Base-by-base conservation (phyloP, 2,329 filamentous ascomycete species). In the Trichoderma pleuroti region DNA sequence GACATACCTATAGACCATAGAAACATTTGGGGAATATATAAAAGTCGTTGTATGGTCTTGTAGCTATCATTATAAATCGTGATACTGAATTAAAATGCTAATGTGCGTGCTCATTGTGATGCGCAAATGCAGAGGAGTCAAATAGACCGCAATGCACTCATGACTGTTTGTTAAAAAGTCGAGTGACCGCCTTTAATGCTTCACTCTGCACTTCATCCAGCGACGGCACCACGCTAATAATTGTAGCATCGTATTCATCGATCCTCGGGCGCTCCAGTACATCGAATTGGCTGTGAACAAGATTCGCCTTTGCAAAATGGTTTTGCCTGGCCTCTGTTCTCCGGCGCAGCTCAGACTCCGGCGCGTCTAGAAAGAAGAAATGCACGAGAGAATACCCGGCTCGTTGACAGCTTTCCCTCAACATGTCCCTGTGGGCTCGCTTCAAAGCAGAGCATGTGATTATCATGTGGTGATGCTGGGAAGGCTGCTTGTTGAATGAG, bases 151-250 rank as follows among this genome's bases (percentile, higher is more conserved):
- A 21, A 49, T 49, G 9, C 9, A 0, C 10, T 49, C 9, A 49
- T 49, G 42, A 12, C 0, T 12, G 4, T 21, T 49, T 21, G 18
- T 49, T 49, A 21, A 49, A 2, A 49, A 49, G 42, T 21, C n/a
- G 42, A 3, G 42, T 21, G 6, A 26, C 63, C 7, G 14, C 49
- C 4, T 57, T 16, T 4, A 77, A 81, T 76, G 76, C 34, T 21
- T 66, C 63, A 5, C 9, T 42, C 63, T 66, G 63, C 24, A 66
- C 63, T 36, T 28, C 32, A 2, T 57, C 32, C 32, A 42, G 16
- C 32, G 63, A 5, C 5, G 49, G 63, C 14, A 66, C 49, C 4
- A 66, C 63, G 9, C 63, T 66, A 7, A 66, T 66, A 6, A 66
- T 66, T 1, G 49, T 66, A 30, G 63, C 63, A 39, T 66, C 63